These are phyloP conservation scores for Calonectria fujianensis DNA, from an alignment of 2,329 filamentous ascomycete species.

Conservation along the genomic window DNA sequence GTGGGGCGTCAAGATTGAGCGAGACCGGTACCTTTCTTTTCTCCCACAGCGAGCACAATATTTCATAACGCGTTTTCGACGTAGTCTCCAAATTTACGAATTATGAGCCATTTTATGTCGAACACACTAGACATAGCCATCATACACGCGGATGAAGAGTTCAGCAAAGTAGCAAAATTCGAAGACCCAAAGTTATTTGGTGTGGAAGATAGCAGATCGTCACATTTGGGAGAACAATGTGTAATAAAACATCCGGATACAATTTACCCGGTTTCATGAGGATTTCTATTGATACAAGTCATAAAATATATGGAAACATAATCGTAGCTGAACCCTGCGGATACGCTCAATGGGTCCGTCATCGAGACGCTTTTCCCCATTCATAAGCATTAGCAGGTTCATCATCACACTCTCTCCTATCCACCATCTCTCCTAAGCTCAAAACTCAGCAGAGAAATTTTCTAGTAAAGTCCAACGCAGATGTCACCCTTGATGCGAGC, in stretches of 20 bases:
- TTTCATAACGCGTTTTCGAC: background rate
- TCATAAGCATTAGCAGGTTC: slow-evolving; percentile 29
- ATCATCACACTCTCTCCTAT: slow-evolving; percentile 14
- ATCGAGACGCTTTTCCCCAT: slow-evolving; percentile 30
- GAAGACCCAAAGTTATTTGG: too few species aligned
- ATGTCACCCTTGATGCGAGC: slow-evolving; percentile 77
- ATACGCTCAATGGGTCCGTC: background rate
- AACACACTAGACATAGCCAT: background rate
- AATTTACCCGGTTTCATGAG: slow-evolving; percentile 4
- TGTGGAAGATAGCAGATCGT: background rate
- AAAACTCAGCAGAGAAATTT: background rate
- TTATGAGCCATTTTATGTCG: background rate
- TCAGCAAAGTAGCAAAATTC: background rate
- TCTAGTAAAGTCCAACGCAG: slow-evolving; percentile 64
- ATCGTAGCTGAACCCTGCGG: slow-evolving; percentile 23
- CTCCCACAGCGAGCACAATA: background rate
- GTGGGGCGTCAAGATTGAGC: background rate
- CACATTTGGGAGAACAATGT: background rate
- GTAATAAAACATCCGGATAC: slow-evolving; percentile 3
- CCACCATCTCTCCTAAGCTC: slow-evolving; percentile 15
- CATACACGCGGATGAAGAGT: background rate
- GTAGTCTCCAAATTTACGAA: background rate
- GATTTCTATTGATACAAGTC: slow-evolving; percentile 18
- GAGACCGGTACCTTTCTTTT: background rate
- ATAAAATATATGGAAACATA: slow-evolving; percentile 19